Evolutionary conservation across 495 filamentous ascomycete genomes (phyloP), one percentile per base, ranked within the genome.

Genomic region (Penicillium nucicola): DNA sequence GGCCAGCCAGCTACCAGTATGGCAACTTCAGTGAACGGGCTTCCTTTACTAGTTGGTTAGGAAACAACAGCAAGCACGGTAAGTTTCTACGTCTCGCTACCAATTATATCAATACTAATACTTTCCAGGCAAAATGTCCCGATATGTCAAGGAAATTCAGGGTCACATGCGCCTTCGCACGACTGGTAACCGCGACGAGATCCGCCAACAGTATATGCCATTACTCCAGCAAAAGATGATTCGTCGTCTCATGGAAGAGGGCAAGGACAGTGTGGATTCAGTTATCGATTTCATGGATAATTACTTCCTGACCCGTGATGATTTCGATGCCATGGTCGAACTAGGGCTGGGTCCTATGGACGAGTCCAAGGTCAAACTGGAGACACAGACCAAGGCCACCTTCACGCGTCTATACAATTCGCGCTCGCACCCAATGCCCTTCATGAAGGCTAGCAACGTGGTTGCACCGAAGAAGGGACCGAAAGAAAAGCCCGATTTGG

Each of bases 221-320:
- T 69, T 89, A 2, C 72, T 99, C n/a, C 97, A 91, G 88, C 78
- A 87, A 40, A 78, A 82, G 56, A 70, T 91, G n/a, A 77, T 96
- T 50, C 83, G 84, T 42, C 79, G 79, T 43, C 74, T 95, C 31
- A 80, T 84, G 61, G 65, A 70, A 0, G 81, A 89, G 41, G 90
- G 90, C 57, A 90, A 89, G 63, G 87, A 90, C 0, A 75, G 77
- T 20, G 82, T 93, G 30, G 73, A 79, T 0, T 80, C 83, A n/a
- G 74, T 86, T 35, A 95, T 97, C 60, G 80, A 91, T 25, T 75
- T 96, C 36, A 96, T 99, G 93, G 93, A 99, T 61, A 87, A 85
- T 66, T 99, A 99, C 67, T 99, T 85, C 70, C 78, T 99, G n/a
- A 97, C 93, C 0, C 83, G 84, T 48, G 93, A 97, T 6, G 93